These are phyloP conservation scores for Schizophyllum amplum DNA, from an alignment of 1,284 basidiomycete species.

Conservation along the genomic window DNA sequence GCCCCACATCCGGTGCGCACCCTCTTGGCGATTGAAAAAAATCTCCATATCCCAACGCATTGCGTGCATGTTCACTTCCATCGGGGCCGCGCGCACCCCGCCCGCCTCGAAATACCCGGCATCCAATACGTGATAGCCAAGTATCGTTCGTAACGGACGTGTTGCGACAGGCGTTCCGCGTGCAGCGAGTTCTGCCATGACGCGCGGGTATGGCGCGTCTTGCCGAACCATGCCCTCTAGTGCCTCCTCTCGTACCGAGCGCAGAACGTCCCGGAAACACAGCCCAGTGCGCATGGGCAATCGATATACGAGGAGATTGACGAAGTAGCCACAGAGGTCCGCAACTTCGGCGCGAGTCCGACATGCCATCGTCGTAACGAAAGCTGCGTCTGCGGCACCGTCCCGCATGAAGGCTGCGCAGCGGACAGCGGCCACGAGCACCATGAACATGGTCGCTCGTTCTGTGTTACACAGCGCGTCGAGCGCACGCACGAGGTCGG, in stretches of 20 bases:
- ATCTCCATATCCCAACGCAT: constrained; percentile 1
- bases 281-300: neutral
- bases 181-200: neutral
- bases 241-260: neutral
- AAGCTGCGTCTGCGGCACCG: neutral
- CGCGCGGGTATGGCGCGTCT: constrained; percentile 1
- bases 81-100: neutral
- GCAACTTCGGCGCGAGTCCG: constrained; percentile 2
- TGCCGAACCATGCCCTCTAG: neutral
- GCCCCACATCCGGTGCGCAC: neutral
- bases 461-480: neutral
- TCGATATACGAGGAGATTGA: neutral
- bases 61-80: constrained; percentile 1
- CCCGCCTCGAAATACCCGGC: neutral
- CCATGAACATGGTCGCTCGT: neutral
- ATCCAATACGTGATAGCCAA: neutral
- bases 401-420: neutral
- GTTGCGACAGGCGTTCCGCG: neutral
- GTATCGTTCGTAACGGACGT: neutral
- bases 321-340: constrained; percentile 1
- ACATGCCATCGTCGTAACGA: neutral
- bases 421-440: neutral
- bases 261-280: neutral
- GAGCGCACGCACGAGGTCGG: neutral
- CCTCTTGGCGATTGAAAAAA: neutral